phyloP scores from a whole-genome alignment of 768 basidiomycete species.

The Tylopilus sp. region DNA sequence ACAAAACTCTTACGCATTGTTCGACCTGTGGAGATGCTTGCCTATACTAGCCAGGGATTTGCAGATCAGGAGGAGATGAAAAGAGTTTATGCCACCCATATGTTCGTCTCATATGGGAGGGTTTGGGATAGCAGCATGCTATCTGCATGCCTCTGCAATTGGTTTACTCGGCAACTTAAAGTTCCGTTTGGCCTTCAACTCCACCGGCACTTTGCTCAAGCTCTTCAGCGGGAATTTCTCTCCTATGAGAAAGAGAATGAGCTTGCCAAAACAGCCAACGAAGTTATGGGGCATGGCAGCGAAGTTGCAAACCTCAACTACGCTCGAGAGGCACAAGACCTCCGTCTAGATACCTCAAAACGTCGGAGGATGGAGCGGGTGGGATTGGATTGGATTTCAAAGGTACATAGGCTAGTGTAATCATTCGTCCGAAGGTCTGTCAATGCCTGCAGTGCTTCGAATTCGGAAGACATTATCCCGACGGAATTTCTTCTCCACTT shows the following conservation, averaged over 20 bases:
- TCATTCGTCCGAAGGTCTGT: too few relatives aligned
- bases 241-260: neutral
- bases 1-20: neutral
- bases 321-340: neutral
- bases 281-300: neutral
- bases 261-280: neutral
- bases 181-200: neutral
- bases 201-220: neutral
- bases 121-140: neutral
- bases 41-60: neutral
- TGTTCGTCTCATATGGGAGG: neutral
- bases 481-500: too few relatives aligned
- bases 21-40: neutral
- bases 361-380: neutral
- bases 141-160: neutral
- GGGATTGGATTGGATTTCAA: neutral
- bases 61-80: neutral
- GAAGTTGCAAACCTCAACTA: neutral
- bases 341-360: neutral
- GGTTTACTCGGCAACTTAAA: neutral
- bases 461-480: too few relatives aligned
- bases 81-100: neutral
- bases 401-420: too few relatives aligned
- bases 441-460: too few relatives aligned
- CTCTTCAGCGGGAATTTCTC: neutral